These are phyloP conservation scores for Amanita brunnescens DNA, from an alignment of 768 basidiomycete genomes.

Conservation along the genomic window DNA sequence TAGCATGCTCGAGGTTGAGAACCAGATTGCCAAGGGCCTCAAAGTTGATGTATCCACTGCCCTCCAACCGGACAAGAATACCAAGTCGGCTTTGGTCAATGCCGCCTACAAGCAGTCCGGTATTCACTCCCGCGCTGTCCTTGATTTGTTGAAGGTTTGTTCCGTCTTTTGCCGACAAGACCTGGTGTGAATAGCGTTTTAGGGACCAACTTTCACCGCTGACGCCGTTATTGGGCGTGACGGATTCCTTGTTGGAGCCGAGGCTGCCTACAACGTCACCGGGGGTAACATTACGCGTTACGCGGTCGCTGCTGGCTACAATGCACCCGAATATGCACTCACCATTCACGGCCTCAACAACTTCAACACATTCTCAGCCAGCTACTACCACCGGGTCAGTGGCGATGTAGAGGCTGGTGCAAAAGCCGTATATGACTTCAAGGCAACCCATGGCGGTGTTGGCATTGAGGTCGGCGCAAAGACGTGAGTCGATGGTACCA, in stretches of 20 bases:
- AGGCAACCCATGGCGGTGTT: slow-evolving; percentile 79
- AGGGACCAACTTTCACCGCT: slow-evolving; percentile 97
- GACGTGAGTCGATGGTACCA: slow-evolving; percentile 47
- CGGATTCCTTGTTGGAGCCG: slow-evolving; percentile 94
- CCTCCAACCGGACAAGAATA: slow-evolving; percentile 79
- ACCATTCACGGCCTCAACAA: slow-evolving; percentile 94
- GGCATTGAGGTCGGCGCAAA: slow-evolving; percentile 93
- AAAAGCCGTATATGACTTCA: slow-evolving; percentile 94
- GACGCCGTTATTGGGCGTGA: slow-evolving; percentile 94
- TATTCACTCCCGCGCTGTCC: slow-evolving; percentile 80
- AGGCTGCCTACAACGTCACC: slow-evolving; percentile 94
- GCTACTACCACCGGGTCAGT: slow-evolving; percentile 97
- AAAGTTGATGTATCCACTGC: slow-evolving; percentile 86
- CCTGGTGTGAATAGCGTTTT: neutral
- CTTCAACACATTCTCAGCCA: slow-evolving; percentile 86
- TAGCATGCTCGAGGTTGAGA: slow-evolving; percentile 89
- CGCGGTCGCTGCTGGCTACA: slow-evolving; percentile 88
- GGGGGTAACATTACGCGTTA: slow-evolving; percentile 90
- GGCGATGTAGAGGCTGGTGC: slow-evolving; percentile 90
- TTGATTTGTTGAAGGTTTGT: slow-evolving; percentile 90
- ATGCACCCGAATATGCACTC: slow-evolving; percentile 92
- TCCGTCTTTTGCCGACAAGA: slow-evolving; percentile 7
- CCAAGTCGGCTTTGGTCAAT: slow-evolving; percentile 77
- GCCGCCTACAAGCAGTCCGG: slow-evolving; percentile 94
- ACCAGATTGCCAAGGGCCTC: slow-evolving; percentile 94